Percentiles rank a stretch among this genome's conserved stretches.
phyloP scores from a whole-genome alignment of 1,139 yeast species.

The Yueomyces sp. region DNA sequence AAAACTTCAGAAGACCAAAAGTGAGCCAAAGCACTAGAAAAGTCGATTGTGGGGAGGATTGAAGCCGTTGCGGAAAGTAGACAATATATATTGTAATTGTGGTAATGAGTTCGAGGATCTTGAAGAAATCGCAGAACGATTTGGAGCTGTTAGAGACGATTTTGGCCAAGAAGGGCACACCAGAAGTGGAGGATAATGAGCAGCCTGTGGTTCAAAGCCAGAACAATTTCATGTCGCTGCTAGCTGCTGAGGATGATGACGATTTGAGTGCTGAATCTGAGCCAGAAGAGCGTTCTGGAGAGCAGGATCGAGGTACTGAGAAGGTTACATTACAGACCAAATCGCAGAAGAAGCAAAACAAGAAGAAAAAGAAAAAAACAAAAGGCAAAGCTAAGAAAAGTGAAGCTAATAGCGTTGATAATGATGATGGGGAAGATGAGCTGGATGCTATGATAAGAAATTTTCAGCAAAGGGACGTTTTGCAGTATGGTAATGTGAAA shows the following conservation, averaged over 20 bases:
- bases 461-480: slow-evolving; percentile 16
- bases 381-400: slow-evolving; percentile 14
- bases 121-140: slow-evolving; percentile 37
- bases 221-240: slow-evolving; percentile 41
- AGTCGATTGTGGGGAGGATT: too few relatives aligned
- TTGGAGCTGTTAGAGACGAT: slow-evolving; percentile 24
- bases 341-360: slow-evolving; percentile 10
- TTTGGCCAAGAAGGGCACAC: slow-evolving; percentile 6
- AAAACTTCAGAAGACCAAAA: too few relatives aligned
- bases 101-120: slow-evolving; percentile 57
- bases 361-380: slow-evolving; percentile 5
- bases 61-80: too few relatives aligned
- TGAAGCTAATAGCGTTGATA: slow-evolving; percentile 8
- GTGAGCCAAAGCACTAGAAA: too few relatives aligned
- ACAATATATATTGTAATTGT: too few relatives aligned
- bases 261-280: slow-evolving; percentile 7
- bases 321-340: slow-evolving; percentile 14
- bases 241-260: slow-evolving; percentile 28
- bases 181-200: slow-evolving; percentile 4
- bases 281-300: slow-evolving; percentile 8
- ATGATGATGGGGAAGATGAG: slow-evolving; percentile 15
- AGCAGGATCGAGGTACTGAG: neutral
- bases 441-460: slow-evolving; percentile 20
- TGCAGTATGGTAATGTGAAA: slow-evolving; percentile 5
- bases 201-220: slow-evolving; percentile 9